Conservation (phyloP, 495 filamentous ascomycete genomes). For the Thozetella sp. region DNA sequence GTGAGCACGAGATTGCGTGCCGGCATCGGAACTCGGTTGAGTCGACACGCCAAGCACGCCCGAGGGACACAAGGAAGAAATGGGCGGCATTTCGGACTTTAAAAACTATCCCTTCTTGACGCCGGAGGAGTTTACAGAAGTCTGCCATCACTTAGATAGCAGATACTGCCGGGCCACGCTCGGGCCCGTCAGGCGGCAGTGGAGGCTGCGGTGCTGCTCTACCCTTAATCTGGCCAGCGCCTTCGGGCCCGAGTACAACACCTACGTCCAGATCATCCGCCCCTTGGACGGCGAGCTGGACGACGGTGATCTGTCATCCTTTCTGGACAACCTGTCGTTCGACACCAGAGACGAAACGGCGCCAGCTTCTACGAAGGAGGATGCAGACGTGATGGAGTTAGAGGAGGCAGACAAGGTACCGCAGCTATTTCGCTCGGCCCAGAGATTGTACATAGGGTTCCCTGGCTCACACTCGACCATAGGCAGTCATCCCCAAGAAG, state of each 20-base stretch:
- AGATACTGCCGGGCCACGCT: constrained; percentile 53
- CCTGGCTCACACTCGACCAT: background rate
- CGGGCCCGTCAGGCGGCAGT: constrained; percentile 42
- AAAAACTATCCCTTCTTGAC: constrained; percentile 58
- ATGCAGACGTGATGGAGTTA: constrained; percentile 37
- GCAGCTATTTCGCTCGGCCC: background rate
- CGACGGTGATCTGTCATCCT: constrained; percentile 39
- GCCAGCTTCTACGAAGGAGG: constrained; percentile 12
- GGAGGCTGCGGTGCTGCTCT: constrained; percentile 36
- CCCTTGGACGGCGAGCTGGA: constrained; percentile 40
- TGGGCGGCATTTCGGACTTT: constrained; percentile 21
- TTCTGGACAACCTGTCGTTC: constrained; percentile 37
- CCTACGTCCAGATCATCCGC: constrained; percentile 49
- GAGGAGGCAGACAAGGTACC: constrained; percentile 50
- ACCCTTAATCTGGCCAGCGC: constrained; percentile 31
- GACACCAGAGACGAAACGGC: constrained; percentile 6
- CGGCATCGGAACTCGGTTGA: no score
- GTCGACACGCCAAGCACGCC: no score
- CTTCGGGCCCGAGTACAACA: constrained; percentile 29
- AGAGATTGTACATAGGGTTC: background rate
- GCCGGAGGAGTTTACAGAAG: constrained; percentile 59
- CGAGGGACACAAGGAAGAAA: background rate
- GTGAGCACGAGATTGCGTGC: no score
- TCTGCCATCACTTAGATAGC: constrained; percentile 59
- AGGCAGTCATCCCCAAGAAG: constrained; percentile 14